Evolutionary conservation across 805 yeast genomes (phyloP), one percentile per base, ranked within the genome.

Genomic region (Monosporozyma yasuniensis): DNA sequence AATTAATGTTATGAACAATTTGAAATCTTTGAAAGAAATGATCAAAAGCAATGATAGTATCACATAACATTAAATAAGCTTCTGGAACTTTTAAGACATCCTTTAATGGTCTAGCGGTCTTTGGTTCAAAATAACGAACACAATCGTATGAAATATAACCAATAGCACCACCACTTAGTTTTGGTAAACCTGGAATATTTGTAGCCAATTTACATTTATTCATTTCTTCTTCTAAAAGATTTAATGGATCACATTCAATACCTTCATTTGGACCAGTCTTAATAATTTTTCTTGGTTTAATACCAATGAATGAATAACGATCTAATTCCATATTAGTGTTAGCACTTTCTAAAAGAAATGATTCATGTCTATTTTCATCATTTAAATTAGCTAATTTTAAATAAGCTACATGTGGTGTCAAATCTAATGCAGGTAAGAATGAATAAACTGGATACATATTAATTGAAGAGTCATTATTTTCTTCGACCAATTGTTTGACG

Each of bases 61-160:
- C 97, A 67, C 83, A 88, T 52, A 93, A 70, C 98, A 93, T 89
- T 66, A 93, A 71, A 6, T 84, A 83, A 2, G 96, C 84, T 69
- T 93, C 99, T 0, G 99, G 99, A 10, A 93, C 76, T 53, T 85
- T 68, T 58, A 93, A 71, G 1, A 83, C 82, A 66, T 93, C 98
- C 57, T 84, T 80, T 57, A 90, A 73, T 2, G 72, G 75, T 55
- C 87, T 78, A 52, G 76, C 77, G 1, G 98, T 91, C 58, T 76
- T 83, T 52, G 99, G 99, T 70, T 93, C 99, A 58, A 93, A 93
- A 68, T 93, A 93, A 65, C 88, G 86, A 61, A 93, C 85, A 72
- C 99, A 93, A 67, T 93, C 99, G 61, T 93, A 93, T 1, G 97
- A 87, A 42, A 93, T 81, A 64, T 89, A 93, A 1, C 99, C 99